Evolutionary conservation across 1,139 yeast species (phyloP).

Genomic region (Lodderomyces pseudojiufengensis): DNA sequence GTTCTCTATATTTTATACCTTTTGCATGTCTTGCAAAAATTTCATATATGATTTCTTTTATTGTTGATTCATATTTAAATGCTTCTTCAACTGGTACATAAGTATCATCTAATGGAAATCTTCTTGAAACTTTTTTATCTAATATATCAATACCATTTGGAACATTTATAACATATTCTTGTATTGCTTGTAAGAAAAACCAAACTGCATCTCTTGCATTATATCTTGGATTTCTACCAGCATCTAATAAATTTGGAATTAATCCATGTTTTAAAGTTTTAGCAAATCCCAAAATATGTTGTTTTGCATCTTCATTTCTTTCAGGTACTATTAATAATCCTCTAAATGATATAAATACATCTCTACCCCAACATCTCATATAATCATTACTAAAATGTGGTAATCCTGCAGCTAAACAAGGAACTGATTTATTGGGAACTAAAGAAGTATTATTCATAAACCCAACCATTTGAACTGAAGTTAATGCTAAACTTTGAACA

Average conservation of each 20-base stretch:
- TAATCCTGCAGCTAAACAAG: constrained; percentile 91
- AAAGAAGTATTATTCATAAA: constrained; percentile 71
- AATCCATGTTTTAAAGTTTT: constrained; percentile 91
- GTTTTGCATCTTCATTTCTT: constrained; percentile 72
- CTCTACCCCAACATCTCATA: constrained; percentile 99
- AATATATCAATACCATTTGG: constrained; percentile 70
- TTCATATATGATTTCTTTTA: constrained; percentile 78
- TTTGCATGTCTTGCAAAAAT: constrained; percentile 80
- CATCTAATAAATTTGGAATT: constrained; percentile 88
- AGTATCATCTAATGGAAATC: constrained; percentile 88
- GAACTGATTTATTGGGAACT: constrained; percentile 56
- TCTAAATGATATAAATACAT: constrained; percentile 81
- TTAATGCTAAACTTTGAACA: constrained; percentile 73
- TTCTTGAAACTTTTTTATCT: constrained; percentile 67
- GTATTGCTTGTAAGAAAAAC: constrained; percentile 86
- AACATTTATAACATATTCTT: constrained; percentile 67
- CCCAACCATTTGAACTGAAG: constrained; percentile 88
- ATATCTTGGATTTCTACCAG: constrained; percentile 90
- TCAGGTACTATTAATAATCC: constrained; percentile 80
- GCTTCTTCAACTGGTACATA: constrained; percentile 70
- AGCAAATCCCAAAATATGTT: constrained; percentile 83
- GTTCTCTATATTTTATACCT: constrained; percentile 87
- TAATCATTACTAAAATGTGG: constrained; percentile 90
- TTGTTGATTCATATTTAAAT: constrained; percentile 63
- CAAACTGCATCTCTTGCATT: constrained; percentile 97